Evolutionary conservation across 176 grass and related monocot species (phyloP), one percentile per base, ranked within the genome.

Genomic region (Aegilops speltoides): DNA sequence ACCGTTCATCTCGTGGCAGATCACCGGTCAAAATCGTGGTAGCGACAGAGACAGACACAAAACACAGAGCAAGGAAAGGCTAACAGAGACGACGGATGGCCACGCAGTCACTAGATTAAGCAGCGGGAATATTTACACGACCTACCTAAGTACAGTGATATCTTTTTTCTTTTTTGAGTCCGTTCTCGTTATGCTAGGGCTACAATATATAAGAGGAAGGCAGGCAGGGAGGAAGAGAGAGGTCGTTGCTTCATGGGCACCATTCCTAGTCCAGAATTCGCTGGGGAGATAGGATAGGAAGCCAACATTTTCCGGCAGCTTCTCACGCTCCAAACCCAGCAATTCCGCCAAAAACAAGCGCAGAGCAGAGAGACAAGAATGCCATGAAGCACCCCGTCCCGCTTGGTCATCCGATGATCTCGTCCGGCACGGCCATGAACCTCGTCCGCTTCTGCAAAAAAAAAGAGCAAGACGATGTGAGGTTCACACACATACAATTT

Each of bases 221-320:
- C 1, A 24, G 8, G 34, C 5, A 46, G 43, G 3, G 5, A 20
- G 19, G 43, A 4, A 54, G 28, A 22, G 28, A 16, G 0, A 54
- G 50, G 50, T 54, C 50, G 50, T 54, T 19, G 50, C 50, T 54
- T n/a, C 1, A 45, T n/a, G 63, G 20, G 2, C 79, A 17, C 13
- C 31, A 8, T 59, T 15, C 79, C 25, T 52, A 65, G 50, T 25
- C 45, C 19, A 38, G 79, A 76, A 62, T 20, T 19, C 64, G 38
- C 17, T 13, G 72, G 89, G 87, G 89, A 86, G 77, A 88, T 80
- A 93, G 96, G 80, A 88, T 82, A 93, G 96, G 96, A 95, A 94
- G 86, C 91, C 83, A 89, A 43, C 6, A 16, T 72, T 59, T 76
- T 64, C 15, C 77, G 73, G 88, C 95, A 85, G 93, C 93, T 91